Evolutionary conservation across 2,329 filamentous ascomycete species (phyloP).

Genomic region (Chalaropsis thielavioides): DNA sequence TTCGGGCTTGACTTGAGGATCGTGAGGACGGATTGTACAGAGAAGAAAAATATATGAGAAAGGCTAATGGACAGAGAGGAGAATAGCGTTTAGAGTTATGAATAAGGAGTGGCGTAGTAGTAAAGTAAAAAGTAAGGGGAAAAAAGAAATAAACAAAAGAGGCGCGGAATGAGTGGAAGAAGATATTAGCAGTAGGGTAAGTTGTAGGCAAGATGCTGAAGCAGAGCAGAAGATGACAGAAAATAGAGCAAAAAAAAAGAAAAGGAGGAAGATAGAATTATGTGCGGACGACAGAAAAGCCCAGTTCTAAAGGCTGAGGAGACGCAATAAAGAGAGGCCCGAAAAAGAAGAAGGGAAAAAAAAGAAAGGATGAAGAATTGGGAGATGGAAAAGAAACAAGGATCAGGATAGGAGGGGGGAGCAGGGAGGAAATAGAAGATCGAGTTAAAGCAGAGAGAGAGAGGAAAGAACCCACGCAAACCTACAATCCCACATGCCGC

Average conservation of each 20-base stretch:
- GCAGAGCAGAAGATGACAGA: background rate
- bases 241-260: background rate
- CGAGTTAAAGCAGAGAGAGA: background rate
- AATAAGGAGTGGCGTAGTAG: background rate
- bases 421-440: conserved; percentile 5
- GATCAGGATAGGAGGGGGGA: background rate
- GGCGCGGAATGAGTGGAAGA: background rate
- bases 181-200: background rate
- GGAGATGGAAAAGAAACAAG: conserved; percentile 4
- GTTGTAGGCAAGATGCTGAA: background rate
- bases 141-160: background rate
- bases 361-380: background rate
- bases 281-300: background rate
- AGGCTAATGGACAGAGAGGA: background rate
- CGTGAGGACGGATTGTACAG: background rate
- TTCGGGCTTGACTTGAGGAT: background rate
- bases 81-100: background rate
- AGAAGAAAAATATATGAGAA: background rate
- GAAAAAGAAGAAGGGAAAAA: background rate
- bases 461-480: background rate
- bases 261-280: background rate
- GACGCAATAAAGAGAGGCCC: background rate
- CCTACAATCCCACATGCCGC: background rate
- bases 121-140: background rate
- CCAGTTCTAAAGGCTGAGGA: background rate